A percentile compares a stretch with the other conserved stretches of the same genome.
phyloP scores from a whole-genome alignment of 2,329 filamentous ascomycete species.

The Nemania abortiva region DNA sequence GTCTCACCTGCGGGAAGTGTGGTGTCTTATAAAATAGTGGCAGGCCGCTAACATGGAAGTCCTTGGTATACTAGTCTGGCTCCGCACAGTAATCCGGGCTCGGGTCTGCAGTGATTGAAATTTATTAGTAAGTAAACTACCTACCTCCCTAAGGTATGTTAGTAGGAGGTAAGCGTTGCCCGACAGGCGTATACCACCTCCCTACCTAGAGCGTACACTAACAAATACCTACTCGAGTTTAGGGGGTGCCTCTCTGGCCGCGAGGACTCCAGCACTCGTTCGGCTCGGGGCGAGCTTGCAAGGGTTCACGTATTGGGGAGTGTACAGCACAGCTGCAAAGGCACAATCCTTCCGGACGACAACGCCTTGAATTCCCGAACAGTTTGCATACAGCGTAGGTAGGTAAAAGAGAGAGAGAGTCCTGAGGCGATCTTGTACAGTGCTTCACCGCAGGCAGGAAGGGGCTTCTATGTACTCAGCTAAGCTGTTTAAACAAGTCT shows the following conservation, averaged over 20 bases:
- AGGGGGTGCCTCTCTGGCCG: not conserved
- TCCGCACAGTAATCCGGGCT: conserved; percentile 28
- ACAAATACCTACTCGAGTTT: not conserved
- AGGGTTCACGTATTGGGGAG: not conserved
- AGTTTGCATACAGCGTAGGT: not conserved
- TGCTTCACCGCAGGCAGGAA: not conserved
- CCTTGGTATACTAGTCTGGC: not conserved
- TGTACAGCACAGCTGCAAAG: conserved; percentile 16
- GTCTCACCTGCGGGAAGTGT: not conserved
- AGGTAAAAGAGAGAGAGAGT: not conserved
- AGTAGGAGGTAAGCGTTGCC: not conserved
- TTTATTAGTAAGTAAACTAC: conserved; percentile 12
- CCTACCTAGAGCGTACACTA: not conserved
- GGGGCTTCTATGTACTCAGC: not conserved
- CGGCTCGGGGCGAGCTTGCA: not conserved
- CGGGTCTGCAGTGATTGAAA: conserved; percentile 2
- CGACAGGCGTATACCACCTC: not conserved
- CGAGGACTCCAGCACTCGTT: not conserved
- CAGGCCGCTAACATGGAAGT: not conserved
- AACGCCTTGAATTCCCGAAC: conserved; percentile 20
- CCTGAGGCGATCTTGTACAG: not conserved
- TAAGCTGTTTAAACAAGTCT: not conserved
- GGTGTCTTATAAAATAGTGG: not conserved
- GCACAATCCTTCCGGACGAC: conserved; percentile 24
- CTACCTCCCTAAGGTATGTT: not conserved